Evolutionary conservation across 768 basidiomycete genomes (phyloP), one percentile per base, ranked within the genome.

Genomic region (Agrocybe chaxingu): DNA sequence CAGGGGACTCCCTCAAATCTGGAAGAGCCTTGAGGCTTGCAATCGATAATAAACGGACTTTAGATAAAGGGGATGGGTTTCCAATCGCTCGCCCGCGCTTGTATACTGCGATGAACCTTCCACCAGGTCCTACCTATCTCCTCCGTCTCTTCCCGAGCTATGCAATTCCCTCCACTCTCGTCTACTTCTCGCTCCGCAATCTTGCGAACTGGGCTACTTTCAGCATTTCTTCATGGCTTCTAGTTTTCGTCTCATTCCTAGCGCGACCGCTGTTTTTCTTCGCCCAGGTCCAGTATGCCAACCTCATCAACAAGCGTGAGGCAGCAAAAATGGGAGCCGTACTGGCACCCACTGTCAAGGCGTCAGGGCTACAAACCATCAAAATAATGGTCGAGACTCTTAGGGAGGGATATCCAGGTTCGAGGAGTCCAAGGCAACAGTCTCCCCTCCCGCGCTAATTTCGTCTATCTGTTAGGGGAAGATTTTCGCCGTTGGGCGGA

Each of bases 331-430:
- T 48, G 38, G 55, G 53, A 4, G 58, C 58, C 2, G 29, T 53
- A 7, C 19, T 57, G 9, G 53, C 56, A 9, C 58, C 58, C 13
- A 30, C 36, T 24, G 53, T 59, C 12, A 47, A 53, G 18, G 50
- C 55, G 36, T 55, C 53, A 2, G 29, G 46, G 8, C 34, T 57
- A 31, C 31, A 48, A 1, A 50, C 53, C 31, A 55, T 57, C 2
- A 41, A 45, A 4, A 49, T 50, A 34, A 19, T 59, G 7, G 43
- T 47, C 3, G 30, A 47, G 4, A 53, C 47, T 30, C 52, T 70
- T 19, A 60, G 61, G 32, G 56, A 54, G 9, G 71, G 69, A 3
- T 69, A 68, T 24, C 24, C 24, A 24, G 24, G 24, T 24, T 24
- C 24, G 24, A 24, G 24, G 24, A 24, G 24, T 24, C 24, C 24